These are phyloP conservation scores for Acarospora socialis DNA, from an alignment of 2,329 filamentous ascomycete species.

Conservation along the genomic window DNA sequence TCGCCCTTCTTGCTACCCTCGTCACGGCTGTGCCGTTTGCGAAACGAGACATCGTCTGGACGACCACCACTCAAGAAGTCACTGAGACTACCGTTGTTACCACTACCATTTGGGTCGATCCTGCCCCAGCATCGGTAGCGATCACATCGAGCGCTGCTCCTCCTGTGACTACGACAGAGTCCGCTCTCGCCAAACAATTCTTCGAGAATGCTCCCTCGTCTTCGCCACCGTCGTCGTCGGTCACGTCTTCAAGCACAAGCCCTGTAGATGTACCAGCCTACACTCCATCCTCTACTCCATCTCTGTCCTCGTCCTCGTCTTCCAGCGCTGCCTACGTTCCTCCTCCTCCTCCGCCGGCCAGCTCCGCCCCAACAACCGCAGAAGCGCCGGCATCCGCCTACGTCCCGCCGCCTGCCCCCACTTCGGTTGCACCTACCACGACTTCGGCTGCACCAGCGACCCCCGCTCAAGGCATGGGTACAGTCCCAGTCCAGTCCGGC, in stretches of 20 bases:
- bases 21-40: constrained; percentile 9
- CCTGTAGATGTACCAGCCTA: constrained; percentile 5
- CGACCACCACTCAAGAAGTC: constrained; percentile 34
- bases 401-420: constrained; percentile 3
- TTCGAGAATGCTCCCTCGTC: too few relatives aligned
- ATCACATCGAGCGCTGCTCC: constrained; percentile 9
- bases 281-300: constrained; percentile 3
- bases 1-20: constrained; percentile 8
- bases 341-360: constrained; percentile 6
- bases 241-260: too few relatives aligned
- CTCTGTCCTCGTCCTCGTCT: too few relatives aligned
- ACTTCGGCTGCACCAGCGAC: constrained; percentile 2
- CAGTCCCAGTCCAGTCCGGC: constrained; percentile 3
- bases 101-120: constrained; percentile 33
- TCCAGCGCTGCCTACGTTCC: too few relatives aligned
- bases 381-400: constrained; percentile 14
- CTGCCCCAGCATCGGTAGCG: constrained; percentile 14
- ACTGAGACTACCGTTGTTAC: constrained; percentile 36
- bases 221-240: too few relatives aligned
- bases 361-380: constrained; percentile 8
- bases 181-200: too few relatives aligned
- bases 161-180: too few relatives aligned
- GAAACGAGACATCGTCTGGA: constrained; percentile 33
- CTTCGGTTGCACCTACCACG: background rate
- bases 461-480: background rate